phyloP scores from a whole-genome alignment of 2,329 filamentous ascomycete species.

The Aspergillus puulaauensis region DNA sequence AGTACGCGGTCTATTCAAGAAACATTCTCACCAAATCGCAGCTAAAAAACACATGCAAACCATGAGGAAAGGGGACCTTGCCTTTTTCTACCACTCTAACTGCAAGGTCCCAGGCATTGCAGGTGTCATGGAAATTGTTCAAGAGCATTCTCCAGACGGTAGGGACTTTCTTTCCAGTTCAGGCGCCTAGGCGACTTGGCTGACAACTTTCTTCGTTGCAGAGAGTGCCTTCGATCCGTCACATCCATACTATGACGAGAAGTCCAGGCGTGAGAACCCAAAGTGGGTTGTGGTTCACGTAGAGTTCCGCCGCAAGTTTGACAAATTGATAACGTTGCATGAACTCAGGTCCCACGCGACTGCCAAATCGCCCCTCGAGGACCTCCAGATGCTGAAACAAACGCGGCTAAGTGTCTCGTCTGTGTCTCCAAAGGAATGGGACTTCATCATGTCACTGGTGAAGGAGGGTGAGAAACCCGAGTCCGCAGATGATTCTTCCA shows the following conservation, averaged over 20 bases:
- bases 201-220: slow-evolving; percentile 28
- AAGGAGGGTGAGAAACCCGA: slow-evolving; percentile 28
- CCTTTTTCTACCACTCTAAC: slow-evolving; percentile 97
- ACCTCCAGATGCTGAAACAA: slow-evolving; percentile 82
- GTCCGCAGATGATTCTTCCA: slow-evolving; percentile 3
- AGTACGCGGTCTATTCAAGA: not conserved
- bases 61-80: slow-evolving; percentile 89
- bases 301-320: slow-evolving; percentile 80
- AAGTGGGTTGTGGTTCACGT: slow-evolving; percentile 92
- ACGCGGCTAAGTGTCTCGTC: slow-evolving; percentile 73
- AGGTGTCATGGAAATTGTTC: slow-evolving; percentile 84
- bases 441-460: slow-evolving; percentile 47
- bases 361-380: slow-evolving; percentile 58
- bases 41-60: slow-evolving; percentile 86
- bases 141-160: slow-evolving; percentile 79
- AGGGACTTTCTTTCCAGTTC: slow-evolving; percentile 35
- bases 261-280: slow-evolving; percentile 66
- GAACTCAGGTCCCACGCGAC: slow-evolving; percentile 67
- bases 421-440: slow-evolving; percentile 49
- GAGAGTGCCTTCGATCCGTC: slow-evolving; percentile 69
- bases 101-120: slow-evolving; percentile 86
- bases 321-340: slow-evolving; percentile 66
- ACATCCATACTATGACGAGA: slow-evolving; percentile 80
- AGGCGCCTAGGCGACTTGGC: not conserved
- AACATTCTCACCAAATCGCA: slow-evolving; percentile 24